These are phyloP conservation scores for Myxozyma sirexii DNA, from an alignment of 805 yeast genomes.

Conservation along the genomic window DNA sequence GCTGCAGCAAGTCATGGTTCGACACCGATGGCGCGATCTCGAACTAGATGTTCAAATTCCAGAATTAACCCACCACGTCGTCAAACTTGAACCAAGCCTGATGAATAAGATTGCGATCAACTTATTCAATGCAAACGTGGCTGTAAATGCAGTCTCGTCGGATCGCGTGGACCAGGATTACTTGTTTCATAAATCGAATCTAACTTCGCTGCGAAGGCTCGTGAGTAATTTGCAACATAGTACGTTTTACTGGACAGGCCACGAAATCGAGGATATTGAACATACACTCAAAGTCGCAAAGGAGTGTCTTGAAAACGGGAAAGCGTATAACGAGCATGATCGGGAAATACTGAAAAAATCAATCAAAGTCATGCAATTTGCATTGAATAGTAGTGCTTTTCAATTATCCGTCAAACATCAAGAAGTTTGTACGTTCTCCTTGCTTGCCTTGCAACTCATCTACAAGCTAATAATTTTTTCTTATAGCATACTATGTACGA, in stretches of 20 bases:
- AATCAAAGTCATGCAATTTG: constrained; percentile 50
- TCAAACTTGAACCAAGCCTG: constrained; percentile 61
- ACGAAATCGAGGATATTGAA: constrained; percentile 60
- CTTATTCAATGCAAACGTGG: constrained; percentile 65
- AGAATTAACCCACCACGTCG: constrained; percentile 58
- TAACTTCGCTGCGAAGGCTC: constrained; percentile 56
- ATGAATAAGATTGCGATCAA: constrained; percentile 65
- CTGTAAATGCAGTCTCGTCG: constrained; percentile 73
- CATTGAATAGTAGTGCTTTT: constrained; percentile 60
- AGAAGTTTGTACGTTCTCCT: constrained; percentile 54
- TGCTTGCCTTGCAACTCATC: not conserved
- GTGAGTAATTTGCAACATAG: constrained; percentile 65
- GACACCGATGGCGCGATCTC: constrained; percentile 60
- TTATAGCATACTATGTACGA: not conserved
- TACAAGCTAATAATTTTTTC: not conserved
- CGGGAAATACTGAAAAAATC: constrained; percentile 49
- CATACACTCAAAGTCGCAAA: constrained; percentile 54
- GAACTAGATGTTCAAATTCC: constrained; percentile 61
- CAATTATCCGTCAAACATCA: constrained; percentile 59
- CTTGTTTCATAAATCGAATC: constrained; percentile 67
- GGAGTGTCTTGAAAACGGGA: constrained; percentile 45
- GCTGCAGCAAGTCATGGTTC: constrained; percentile 53
- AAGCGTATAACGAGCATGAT: constrained; percentile 44
- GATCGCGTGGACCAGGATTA: constrained; percentile 68
- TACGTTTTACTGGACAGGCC: constrained; percentile 77